phyloP scores from a whole-genome alignment of 768 basidiomycete species.

The Suillus subalutaceus region DNA sequence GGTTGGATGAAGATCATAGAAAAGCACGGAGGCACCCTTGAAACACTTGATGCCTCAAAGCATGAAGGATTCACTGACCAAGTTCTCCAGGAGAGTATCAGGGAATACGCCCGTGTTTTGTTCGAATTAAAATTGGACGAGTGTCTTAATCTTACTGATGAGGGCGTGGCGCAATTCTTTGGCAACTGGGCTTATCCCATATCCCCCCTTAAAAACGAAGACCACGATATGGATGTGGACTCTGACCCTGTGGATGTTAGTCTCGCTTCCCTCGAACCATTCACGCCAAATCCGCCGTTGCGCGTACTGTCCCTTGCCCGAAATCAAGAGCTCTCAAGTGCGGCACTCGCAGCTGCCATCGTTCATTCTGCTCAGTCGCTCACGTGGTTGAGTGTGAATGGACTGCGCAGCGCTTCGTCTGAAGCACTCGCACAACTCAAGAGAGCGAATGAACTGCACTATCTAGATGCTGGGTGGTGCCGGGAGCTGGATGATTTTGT shows the following conservation, averaged over 20 bases:
- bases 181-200: conserved; percentile 43
- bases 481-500: conserved; percentile 81
- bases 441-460: conserved; percentile 46
- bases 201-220: conserved; percentile 8
- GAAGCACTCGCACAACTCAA: conserved; percentile 45
- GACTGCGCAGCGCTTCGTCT: conserved; percentile 65
- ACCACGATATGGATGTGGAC: conserved; percentile 27
- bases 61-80: conserved; percentile 63
- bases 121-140: conserved; percentile 56
- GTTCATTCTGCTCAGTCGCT: conserved; percentile 65
- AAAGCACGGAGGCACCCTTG: conserved; percentile 55
- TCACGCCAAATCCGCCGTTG: conserved; percentile 48
- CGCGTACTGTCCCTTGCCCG: conserved; percentile 61
- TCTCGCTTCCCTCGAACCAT: conserved; percentile 4
- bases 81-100: conserved; percentile 64
- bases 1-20: conserved; percentile 59
- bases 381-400: conserved; percentile 70
- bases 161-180: conserved; percentile 74
- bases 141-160: conserved; percentile 66
- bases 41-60: conserved; percentile 70
- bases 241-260: neutral
- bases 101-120: conserved; percentile 48
- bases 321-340: conserved; percentile 53
- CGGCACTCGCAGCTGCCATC: conserved; percentile 65
- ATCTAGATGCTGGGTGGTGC: conserved; percentile 86